A percentile compares a stretch with the other conserved stretches of the same genome.
Conservation (phyloP, 768 basidiomycete species). For the Kwoniella shandongensis region DNA sequence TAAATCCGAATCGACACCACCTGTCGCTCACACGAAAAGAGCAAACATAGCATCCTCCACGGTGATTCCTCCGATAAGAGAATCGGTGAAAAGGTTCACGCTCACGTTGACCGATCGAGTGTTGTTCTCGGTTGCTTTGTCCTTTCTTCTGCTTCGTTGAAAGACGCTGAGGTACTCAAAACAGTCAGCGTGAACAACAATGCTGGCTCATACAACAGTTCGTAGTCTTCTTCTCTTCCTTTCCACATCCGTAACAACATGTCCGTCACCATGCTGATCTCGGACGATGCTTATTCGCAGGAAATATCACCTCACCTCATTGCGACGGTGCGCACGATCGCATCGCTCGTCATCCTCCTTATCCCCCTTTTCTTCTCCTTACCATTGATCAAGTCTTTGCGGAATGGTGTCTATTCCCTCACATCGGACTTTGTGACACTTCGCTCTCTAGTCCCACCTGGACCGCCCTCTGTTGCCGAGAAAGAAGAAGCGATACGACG, state of each 20-base stretch:
- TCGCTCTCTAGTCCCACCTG: constrained; percentile 27
- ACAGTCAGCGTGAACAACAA: too few species aligned
- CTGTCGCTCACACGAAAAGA: too few species aligned
- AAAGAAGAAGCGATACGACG: constrained; percentile 12
- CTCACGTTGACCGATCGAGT: too few species aligned
- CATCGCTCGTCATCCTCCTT: constrained; percentile 35
- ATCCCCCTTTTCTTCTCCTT: constrained; percentile 27
- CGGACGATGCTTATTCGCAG: constrained; percentile 8
- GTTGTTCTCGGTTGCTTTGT: too few species aligned
- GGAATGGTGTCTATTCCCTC: constrained; percentile 10
- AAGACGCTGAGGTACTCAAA: too few species aligned
- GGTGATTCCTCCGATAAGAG: too few species aligned
- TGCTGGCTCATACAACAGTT: not conserved
- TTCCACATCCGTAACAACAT: not conserved
- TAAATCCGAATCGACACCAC: too few species aligned
- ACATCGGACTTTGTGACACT: constrained; percentile 43
- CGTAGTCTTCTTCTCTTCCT: not conserved
- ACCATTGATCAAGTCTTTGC: constrained; percentile 25
- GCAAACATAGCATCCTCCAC: too few species aligned
- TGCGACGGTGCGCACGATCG: constrained; percentile 36
- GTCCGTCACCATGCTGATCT: too few species aligned
- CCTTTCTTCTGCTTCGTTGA: too few species aligned
- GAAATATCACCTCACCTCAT: constrained; percentile 22
- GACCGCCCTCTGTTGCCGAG: constrained; percentile 17
- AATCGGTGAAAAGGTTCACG: too few species aligned